Evolutionary conservation across 441 rosid species (phyloP).

Genomic region (Erodium trifolium): DNA sequence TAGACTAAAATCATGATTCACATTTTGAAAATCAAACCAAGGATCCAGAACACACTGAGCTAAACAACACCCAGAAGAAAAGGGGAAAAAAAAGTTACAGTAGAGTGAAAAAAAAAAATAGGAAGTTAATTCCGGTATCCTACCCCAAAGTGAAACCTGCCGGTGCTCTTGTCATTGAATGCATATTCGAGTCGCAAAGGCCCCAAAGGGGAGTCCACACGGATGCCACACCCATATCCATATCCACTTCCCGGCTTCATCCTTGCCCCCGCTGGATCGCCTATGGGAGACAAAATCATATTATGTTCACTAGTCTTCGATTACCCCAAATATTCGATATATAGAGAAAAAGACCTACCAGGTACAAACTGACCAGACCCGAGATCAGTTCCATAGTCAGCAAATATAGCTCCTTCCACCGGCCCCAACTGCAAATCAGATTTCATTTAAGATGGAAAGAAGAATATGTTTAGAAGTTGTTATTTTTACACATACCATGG

Average conservation of each 20-base stretch:
- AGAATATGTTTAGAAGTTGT: background rate
- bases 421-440: slow-evolving; percentile 58
- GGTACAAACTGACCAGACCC: slow-evolving; percentile 72
- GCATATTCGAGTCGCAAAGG: slow-evolving; percentile 81
- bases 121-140: slow-evolving; percentile 49
- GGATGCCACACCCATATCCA: slow-evolving; percentile 74
- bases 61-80: no score
- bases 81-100: no score
- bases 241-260: slow-evolving; percentile 83
- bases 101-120: no score
- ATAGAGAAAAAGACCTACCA: slow-evolving; percentile 33
- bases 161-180: slow-evolving; percentile 50
- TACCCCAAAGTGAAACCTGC: slow-evolving; percentile 85
- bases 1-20: no score
- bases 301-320: no score
- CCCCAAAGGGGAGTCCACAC: slow-evolving; percentile 79
- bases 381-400: slow-evolving; percentile 89
- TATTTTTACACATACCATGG: slow-evolving; percentile 42
- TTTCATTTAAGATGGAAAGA: background rate
- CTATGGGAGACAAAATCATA: slow-evolving; percentile 19
- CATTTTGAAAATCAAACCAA: no score
- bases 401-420: slow-evolving; percentile 73
- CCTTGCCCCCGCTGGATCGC: slow-evolving; percentile 93
- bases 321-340: no score
- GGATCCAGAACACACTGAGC: no score